Percentiles rank a stretch among this genome's conserved stretches.
phyloP scores from a whole-genome alignment of 768 basidiomycete genomes.

The Cubamyces sp. region DNA sequence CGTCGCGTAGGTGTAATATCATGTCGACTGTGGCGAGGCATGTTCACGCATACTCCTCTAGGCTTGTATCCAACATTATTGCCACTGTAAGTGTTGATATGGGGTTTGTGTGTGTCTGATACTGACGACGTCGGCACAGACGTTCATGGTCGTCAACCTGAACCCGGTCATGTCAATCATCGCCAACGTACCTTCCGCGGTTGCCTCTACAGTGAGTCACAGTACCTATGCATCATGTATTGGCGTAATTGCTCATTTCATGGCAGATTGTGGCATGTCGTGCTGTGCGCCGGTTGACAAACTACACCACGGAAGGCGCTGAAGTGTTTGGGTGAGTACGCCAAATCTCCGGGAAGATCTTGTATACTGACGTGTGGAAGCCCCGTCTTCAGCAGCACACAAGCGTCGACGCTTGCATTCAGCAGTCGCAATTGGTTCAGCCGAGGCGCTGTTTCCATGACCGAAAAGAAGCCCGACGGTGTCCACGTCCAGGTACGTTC shows the following conservation, averaged over 20 bases:
- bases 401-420: conserved; percentile 63
- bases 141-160: conserved; percentile 68
- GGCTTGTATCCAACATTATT: conserved; percentile 46
- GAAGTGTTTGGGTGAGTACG: conserved; percentile 57
- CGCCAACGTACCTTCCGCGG: conserved; percentile 72
- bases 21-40: too few relatives aligned
- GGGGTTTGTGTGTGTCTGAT: neutral
- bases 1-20: conserved; percentile 56
- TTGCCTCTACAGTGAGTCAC: conserved; percentile 59
- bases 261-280: conserved; percentile 64
- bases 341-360: conserved; percentile 1
- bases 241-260: neutral
- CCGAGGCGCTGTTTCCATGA: conserved; percentile 29
- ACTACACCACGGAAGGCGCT: conserved; percentile 52
- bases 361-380: neutral
- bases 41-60: conserved; percentile 25
- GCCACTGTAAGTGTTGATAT: conserved; percentile 37
- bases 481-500: conserved; percentile 58
- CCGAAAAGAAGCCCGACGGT: conserved; percentile 47
- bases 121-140: neutral
- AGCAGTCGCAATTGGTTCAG: conserved; percentile 47
- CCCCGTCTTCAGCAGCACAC: conserved; percentile 39
- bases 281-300: conserved; percentile 66
- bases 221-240: conserved; percentile 23
- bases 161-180: conserved; percentile 77